Evolutionary conservation across 805 yeast genomes (phyloP).

Genomic region (Candida namnaoensis): DNA sequence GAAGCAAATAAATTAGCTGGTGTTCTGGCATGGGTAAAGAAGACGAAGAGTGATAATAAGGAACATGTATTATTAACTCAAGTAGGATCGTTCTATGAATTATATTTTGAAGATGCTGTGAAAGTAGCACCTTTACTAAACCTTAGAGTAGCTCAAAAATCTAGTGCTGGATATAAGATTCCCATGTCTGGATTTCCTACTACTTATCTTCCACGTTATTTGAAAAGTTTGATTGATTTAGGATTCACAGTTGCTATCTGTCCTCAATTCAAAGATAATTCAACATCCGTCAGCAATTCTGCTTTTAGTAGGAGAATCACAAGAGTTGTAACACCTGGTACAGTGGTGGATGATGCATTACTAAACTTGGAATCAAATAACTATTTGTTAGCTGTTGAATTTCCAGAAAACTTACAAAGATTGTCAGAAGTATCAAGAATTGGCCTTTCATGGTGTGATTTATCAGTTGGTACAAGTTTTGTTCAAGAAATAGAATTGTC

Average conservation of each 20-base stretch:
- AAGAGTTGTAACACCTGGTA: slow-evolving; percentile 86
- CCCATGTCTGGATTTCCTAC: slow-evolving; percentile 94
- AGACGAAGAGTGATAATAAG: slow-evolving; percentile 34
- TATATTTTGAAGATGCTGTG: slow-evolving; percentile 85
- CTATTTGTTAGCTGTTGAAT: slow-evolving; percentile 55
- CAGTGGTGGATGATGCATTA: slow-evolving; percentile 79
- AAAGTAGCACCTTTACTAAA: slow-evolving; percentile 63
- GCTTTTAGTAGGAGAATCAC: slow-evolving; percentile 59
- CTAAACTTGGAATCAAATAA: slow-evolving; percentile 67
- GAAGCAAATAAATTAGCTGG: slow-evolving; percentile 20
- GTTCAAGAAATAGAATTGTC: slow-evolving; percentile 56
- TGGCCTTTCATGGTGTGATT: slow-evolving; percentile 85
- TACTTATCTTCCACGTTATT: slow-evolving; percentile 59
- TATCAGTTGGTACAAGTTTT: slow-evolving; percentile 72
- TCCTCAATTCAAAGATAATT: slow-evolving; percentile 45
- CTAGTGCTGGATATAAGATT: slow-evolving; percentile 31
- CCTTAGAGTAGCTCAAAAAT: slow-evolving; percentile 54
- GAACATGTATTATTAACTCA: slow-evolving; percentile 62
- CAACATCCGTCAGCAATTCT: slow-evolving; percentile 19
- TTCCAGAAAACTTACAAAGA: slow-evolving; percentile 39
- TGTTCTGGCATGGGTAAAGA: slow-evolving; percentile 24
- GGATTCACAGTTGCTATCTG: slow-evolving; percentile 72
- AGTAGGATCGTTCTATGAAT: slow-evolving; percentile 81
- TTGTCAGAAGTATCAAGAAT: slow-evolving; percentile 34
- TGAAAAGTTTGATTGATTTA: slow-evolving; percentile 56